These are phyloP conservation scores for Alisma plantagoaquatica DNA, from an alignment of 106 monocot species.

Conservation along the genomic window DNA sequence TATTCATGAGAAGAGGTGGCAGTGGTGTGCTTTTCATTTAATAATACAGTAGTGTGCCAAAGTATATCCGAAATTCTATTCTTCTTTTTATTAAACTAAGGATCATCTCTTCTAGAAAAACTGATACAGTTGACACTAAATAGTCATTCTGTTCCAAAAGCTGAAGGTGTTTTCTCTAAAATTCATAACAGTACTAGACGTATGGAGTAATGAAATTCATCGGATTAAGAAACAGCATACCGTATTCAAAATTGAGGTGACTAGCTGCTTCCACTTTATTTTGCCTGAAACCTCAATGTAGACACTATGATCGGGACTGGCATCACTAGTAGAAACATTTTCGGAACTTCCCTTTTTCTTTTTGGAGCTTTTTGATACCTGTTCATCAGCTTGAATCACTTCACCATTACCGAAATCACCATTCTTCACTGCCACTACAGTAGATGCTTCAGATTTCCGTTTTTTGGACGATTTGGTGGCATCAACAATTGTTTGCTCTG, in stretches of 20 bases:
- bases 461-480: conserved; percentile 15
- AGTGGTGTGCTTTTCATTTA: no score
- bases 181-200: no score
- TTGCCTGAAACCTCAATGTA: conserved; percentile 6
- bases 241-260: conserved; percentile 45
- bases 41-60: no score
- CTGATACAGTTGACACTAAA: no score
- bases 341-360: conserved; percentile 25
- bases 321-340: conserved; percentile 1
- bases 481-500: no score
- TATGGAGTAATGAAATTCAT: conserved; percentile 1
- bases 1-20: no score
- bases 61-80: no score
- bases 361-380: conserved; percentile 2
- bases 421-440: no score
- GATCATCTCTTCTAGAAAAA: no score
- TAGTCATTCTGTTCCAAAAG: no score
- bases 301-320: not conserved
- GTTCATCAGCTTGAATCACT: conserved; percentile 38
- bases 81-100: no score
- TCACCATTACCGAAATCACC: conserved; percentile 31
- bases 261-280: conserved; percentile 86
- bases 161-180: no score
- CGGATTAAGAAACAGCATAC: conserved; percentile 25
- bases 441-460: conserved; percentile 23